Conservation (phyloP, 2,329 filamentous ascomycete species). For the Botrytis elliptica region DNA sequence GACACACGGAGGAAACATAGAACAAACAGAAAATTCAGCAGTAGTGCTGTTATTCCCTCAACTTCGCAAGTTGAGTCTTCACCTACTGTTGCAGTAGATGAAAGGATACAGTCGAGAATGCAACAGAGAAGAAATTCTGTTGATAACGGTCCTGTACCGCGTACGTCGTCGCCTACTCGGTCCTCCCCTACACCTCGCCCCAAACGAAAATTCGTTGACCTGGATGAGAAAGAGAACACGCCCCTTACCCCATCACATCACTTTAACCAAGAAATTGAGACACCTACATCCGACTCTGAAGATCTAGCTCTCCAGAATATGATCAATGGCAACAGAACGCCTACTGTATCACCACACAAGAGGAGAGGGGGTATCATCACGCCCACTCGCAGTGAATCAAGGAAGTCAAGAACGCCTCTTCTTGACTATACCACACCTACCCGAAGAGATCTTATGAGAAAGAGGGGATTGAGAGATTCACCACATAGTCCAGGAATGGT, state of each 20-base stretch:
- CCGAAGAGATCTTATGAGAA: constrained; percentile 19
- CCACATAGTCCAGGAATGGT: constrained; percentile 26
- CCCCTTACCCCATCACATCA: background rate
- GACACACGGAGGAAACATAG: constrained; percentile 5
- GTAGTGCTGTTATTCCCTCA: constrained; percentile 9
- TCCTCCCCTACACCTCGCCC: background rate
- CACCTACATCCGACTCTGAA: background rate
- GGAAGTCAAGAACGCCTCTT: constrained; percentile 28
- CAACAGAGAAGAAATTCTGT: background rate
- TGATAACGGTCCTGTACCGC: background rate
- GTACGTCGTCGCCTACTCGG: background rate
- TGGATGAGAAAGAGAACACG: constrained; percentile 16
- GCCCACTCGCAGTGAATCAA: constrained; percentile 4
- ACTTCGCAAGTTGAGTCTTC: constrained; percentile 16
- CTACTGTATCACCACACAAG: background rate
- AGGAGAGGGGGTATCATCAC: constrained; percentile 1
- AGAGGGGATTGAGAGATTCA: constrained; percentile 20
- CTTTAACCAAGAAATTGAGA: background rate
- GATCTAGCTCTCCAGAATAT: background rate
- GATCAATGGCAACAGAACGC: background rate
- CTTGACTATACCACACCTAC: constrained; percentile 31
- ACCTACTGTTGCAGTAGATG: background rate
- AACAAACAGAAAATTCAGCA: background rate
- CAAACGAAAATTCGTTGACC: constrained; percentile 9
- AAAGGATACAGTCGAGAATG: background rate